Base-by-base conservation (phyloP, 2,329 filamentous ascomycete genomes). In the Berkeleyomyces basicola region DNA sequence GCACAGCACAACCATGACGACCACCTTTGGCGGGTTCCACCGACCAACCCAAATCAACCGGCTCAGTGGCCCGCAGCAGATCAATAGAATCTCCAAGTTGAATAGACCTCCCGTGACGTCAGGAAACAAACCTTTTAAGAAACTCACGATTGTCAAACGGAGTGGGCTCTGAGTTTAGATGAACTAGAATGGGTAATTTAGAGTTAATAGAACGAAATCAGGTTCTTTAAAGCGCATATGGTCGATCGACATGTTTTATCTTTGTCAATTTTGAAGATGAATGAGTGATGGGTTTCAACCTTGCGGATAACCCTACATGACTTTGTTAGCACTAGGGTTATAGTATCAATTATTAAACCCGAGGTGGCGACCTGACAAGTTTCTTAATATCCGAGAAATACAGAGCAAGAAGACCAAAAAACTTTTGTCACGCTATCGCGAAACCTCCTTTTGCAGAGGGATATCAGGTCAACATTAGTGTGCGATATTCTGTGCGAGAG, bases 1-100 rank as follows among this genome's bases (percentile, higher is more conserved):
- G 63, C 80, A 83, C 65, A 71, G 72, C 0, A 82, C 81, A 2
- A 82, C 79, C 0, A 77, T 78, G 64, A 72, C 73, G 11, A 72
- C 70, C 66, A 66, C 73, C 16, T 70, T 71, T 57, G 71, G 69
- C 60, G 69, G 74, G 47, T 69, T 80, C 59, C 75, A 76, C 67
- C 74, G 77, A 62, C 77, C 78, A 2, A 72, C 73, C 0, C 74
- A 74, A 0, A 67, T 81, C 4, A 66, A 65, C 16, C 59, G 61
- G 37, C 40, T 59, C 16, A 53, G n/a, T 16, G 63, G 44, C 1
- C 59, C 62, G 37, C 36, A 36, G 69, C 70, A 16, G 68, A 71
- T 33, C 46, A 76, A 74, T 2, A 73, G 75, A 0, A 74, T 79
- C 40, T 73, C 77, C 49, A 76, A 77, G 0, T 75, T 82, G 68